Evolutionary conservation across 73 alveolate species (phyloP), one percentile per base, ranked within the genome.

Genomic region (Stentor roeselii): DNA sequence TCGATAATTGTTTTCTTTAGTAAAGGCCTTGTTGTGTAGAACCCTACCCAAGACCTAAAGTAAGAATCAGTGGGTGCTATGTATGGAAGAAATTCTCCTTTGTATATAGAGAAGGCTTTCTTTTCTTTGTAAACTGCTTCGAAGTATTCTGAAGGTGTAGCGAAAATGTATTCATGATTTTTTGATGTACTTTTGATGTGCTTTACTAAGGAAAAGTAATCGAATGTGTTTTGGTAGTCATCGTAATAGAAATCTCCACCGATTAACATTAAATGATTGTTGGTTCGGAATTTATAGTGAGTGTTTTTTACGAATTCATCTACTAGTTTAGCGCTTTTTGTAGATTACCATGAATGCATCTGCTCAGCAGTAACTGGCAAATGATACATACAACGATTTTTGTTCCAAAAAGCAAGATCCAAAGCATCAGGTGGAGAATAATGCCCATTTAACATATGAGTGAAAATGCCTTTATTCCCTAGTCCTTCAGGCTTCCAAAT

Each of bases 71-170:
- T 21, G 21, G 67, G 67, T 21, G 67, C 6, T 6, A 50, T 21
- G 6, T n/a, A 39, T 37, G 84, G 84, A 37, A 76, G 37, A 41
- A 76, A 39, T 1, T 76, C 84, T 39, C 74, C 84, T 39, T 21
- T 39, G 34, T 37, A 39, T n/a, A 41, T 34, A 1, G 76, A 21
- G 39, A 76, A 76, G 21, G 11, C 39, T 36, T 31, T 14, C 27
- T 2, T 34, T 15, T 27, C 32, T 21, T 14, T 21, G 2, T 37
- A 21, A 21, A 76, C 84, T 76, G 84, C 84, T 15, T 76, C 74
- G n/a, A 76, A 76, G 59, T 76, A 76, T 15, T 67, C 80, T 67
- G 41, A 21, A 67, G 80, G 42, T 67, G 80, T 67, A 0, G 80
- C 80, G 11, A 67, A 27, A 27, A 15, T 67, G 37, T 27, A 27